phyloP scores from a whole-genome alignment of 129 eudicot genomes.

The Heracleum sosnowskyi region DNA sequence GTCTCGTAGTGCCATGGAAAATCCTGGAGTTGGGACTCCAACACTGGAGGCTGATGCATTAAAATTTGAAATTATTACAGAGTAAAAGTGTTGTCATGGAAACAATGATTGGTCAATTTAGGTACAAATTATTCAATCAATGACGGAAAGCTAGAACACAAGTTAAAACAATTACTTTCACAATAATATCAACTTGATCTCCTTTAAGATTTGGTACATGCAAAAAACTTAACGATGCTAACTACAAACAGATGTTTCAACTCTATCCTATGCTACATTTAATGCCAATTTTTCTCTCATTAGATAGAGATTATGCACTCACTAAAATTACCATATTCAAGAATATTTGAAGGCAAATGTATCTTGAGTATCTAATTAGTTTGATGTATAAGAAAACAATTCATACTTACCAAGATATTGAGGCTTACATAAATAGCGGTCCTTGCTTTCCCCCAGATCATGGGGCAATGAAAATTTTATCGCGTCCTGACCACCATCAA shows the following conservation, averaged over 20 bases:
- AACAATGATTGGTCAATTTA: neutral
- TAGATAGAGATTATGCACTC: neutral
- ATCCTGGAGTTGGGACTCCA: constrained; percentile 51
- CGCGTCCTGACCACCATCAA: constrained; percentile 27
- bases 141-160: neutral
- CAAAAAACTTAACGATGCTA: neutral
- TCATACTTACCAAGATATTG: constrained; percentile 42
- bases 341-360: neutral
- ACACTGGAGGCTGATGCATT: constrained; percentile 39
- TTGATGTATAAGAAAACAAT: neutral
- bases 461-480: constrained; percentile 23
- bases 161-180: neutral
- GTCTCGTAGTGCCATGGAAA: constrained; percentile 35
- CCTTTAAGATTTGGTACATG: neutral
- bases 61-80: neutral
- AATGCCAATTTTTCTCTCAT: neutral
- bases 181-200: neutral
- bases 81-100: neutral
- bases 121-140: neutral
- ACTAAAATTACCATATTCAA: neutral
- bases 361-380: neutral
- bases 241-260: neutral
- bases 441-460: constrained; percentile 39
- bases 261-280: neutral
- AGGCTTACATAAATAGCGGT: constrained; percentile 36